These are phyloP conservation scores for Gynochthodes officinalis DNA, from an alignment of 257 asterid genomes.

Conservation along the genomic window DNA sequence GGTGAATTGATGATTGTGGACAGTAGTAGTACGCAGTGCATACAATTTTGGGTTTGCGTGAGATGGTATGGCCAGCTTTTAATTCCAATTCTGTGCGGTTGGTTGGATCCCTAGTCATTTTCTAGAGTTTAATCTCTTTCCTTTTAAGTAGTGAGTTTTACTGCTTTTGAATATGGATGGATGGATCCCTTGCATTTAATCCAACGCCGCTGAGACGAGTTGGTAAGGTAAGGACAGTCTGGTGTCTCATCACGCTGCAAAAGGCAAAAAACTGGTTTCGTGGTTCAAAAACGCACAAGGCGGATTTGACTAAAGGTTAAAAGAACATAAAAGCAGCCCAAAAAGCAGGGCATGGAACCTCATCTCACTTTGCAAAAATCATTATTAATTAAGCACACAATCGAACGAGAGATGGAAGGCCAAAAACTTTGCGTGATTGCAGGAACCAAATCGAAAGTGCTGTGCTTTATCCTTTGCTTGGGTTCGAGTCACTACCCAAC, in stretches of 20 bases:
- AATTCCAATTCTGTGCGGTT: not conserved
- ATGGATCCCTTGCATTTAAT: not conserved
- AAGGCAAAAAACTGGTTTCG: slow-evolving; percentile 4
- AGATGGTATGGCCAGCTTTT: not conserved
- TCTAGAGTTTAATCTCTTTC: not conserved
- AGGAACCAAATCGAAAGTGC: slow-evolving; percentile 31
- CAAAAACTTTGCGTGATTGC: slow-evolving; percentile 49
- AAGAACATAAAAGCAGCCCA: slow-evolving; percentile 3
- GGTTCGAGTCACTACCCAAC: no score
- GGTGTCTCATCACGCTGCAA: slow-evolving; percentile 10
- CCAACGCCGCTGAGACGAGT: not conserved
- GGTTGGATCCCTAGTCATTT: slow-evolving; percentile 11
- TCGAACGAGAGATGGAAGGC: not conserved
- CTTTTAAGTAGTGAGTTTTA: not conserved
- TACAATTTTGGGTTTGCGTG: not conserved
- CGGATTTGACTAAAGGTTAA: slow-evolving; percentile 27
- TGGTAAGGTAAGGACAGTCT: not conserved
- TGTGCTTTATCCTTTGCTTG: no score
- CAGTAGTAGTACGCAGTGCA: no score
- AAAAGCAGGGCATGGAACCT: slow-evolving; percentile 17
- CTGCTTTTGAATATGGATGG: no score
- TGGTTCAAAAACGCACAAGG: slow-evolving; percentile 8
- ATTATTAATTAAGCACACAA: slow-evolving; percentile 25
- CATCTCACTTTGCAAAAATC: slow-evolving; percentile 2
- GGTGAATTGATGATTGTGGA: no score